Evolutionary conservation across 2,329 filamentous ascomycete species (phyloP), one percentile per base, ranked within the genome.

Genomic region (Botrytis pseudocinerea): DNA sequence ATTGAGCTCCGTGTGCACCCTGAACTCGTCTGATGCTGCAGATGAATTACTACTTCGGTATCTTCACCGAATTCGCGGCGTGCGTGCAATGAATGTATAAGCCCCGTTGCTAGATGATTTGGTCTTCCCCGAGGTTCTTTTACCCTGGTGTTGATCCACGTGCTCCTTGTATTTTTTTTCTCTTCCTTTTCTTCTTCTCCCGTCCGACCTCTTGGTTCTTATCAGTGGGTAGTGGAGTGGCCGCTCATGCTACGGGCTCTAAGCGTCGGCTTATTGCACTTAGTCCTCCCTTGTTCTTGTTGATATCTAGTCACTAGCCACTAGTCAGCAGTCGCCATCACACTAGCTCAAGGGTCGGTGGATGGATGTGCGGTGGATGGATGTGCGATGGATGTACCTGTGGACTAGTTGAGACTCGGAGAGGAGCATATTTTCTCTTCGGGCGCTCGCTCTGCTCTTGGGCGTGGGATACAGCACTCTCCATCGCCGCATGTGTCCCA

Each of bases 91-190:
- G 32, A n/a, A 20, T 28, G 61, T 63, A 54, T 18, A 42, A 42
- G 60, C 35, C 38, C 38, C 35, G 38, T 62, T 40, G 38, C 60
- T 20, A 44, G 25, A 44, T 32, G 25, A 44, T 14, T 48, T 65
- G 62, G 62, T 65, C 62, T 65, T 48, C 62, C 62, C 62, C 42
- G 28, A 65, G 42, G 62, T 22, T 57, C 40, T 63, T 38, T 22
- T 16, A 40, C 48, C 65, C 65, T 68, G 35, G 35, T 16, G 48
- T 28, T 54, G 48, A 68, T 68, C 65, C 65, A 68, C 65, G 65
- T 68, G 65, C 65, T 57, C 35, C 42, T 48, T 65, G 42, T 46
- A 65, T 35, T 35, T 65, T 48, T 22, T 57, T 32, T 32, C 3
- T 32, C 32, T 18, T 32, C n/a, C 28, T 32, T 46, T 14, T 48